Evolutionary conservation across 805 yeast species (phyloP).

Genomic region (Saturnispora ahearnii): DNA sequence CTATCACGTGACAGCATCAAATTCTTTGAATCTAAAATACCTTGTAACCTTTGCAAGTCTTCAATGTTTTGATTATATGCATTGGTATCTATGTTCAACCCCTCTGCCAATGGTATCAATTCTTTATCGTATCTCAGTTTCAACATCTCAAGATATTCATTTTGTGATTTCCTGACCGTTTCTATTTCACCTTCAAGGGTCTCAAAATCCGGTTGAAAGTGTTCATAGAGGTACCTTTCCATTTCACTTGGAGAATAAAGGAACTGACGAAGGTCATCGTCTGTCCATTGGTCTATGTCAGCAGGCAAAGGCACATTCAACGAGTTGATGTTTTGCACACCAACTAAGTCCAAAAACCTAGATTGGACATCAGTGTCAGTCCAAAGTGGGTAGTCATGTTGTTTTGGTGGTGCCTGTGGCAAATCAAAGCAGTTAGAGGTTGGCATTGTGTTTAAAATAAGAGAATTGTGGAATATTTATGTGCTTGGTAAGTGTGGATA

Average conservation of each 20-base stretch:
- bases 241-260: slow-evolving; percentile 10
- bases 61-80: slow-evolving; percentile 1
- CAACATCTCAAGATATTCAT: slow-evolving; percentile 27
- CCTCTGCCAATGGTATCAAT: slow-evolving; percentile 2
- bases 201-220: slow-evolving; percentile 12
- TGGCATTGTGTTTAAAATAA: neutral
- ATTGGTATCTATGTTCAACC: slow-evolving; percentile 1
- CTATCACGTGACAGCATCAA: neutral
- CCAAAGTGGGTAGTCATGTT: neutral
- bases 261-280: slow-evolving; percentile 1
- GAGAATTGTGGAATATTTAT: neutral
- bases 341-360: neutral
- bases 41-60: neutral
- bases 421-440: neutral
- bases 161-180: slow-evolving; percentile 31
- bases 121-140: slow-evolving; percentile 15
- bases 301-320: slow-evolving; percentile 5
- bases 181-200: slow-evolving; percentile 15
- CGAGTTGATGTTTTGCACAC: neutral
- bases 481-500: neutral
- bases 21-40: neutral
- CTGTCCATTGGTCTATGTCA: neutral
- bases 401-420: neutral
- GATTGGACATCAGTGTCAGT: neutral
- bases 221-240: slow-evolving; percentile 15